A percentile compares a stretch with the other conserved stretches of the same genome.
These are phyloP conservation scores for Cynanchum wilfordii DNA, from an alignment of 257 asterid genomes.

Conservation along the genomic window DNA sequence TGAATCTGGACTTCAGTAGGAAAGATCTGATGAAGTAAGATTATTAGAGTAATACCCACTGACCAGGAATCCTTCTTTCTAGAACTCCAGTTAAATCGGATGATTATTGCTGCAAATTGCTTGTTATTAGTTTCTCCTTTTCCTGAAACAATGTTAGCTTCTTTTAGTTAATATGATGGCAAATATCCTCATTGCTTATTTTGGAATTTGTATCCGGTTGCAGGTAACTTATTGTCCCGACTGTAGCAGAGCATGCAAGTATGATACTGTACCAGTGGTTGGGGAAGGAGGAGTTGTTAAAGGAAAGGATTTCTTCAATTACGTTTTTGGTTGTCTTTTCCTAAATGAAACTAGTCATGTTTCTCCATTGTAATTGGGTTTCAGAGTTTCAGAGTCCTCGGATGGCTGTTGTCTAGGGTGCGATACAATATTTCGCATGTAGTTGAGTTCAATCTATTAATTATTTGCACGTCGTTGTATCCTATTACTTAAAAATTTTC, in stretches of 20 bases:
- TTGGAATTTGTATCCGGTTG: slow-evolving; percentile 5
- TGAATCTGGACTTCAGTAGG: not conserved
- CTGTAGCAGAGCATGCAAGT: slow-evolving; percentile 86
- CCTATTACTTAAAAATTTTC: not conserved
- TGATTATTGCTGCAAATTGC: not conserved
- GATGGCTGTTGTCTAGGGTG: not conserved
- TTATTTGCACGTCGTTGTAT: not conserved
- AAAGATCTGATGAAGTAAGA: no score
- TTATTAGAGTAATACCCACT: not conserved
- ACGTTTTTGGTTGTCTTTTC: slow-evolving; percentile 88
- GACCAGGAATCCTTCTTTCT: not conserved
- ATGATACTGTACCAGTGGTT: slow-evolving; percentile 51
- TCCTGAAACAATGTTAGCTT: not conserved
- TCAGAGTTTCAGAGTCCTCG: slow-evolving; percentile 6
- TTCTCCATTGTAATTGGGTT: slow-evolving; percentile 39
- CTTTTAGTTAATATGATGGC: not conserved
- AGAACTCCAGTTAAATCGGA: not conserved
- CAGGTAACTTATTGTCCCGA: slow-evolving; percentile 97
- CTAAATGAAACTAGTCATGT: slow-evolving; percentile 73
- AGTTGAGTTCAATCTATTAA: no score
- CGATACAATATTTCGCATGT: not conserved
- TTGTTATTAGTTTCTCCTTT: not conserved
- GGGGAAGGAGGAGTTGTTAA: slow-evolving; percentile 44
- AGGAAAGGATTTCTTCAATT: slow-evolving; percentile 71
- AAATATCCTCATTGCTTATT: slow-evolving; percentile 4